Evolutionary conservation across 352 stramenopile genomes (phyloP).

Genomic region (Thalassiosira livingstoniorum): DNA sequence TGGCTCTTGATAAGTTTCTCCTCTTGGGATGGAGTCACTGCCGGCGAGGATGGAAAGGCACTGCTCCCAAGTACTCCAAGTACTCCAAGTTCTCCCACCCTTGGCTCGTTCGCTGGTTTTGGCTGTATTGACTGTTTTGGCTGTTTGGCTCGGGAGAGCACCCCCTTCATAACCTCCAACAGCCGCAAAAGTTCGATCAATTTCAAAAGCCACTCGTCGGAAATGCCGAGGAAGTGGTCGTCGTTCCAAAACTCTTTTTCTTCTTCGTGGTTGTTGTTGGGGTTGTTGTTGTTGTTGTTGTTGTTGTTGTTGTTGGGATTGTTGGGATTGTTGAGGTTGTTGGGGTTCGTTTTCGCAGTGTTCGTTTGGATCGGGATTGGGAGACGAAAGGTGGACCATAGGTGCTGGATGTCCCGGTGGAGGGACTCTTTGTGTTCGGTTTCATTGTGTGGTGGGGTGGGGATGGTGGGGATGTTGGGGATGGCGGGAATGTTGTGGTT

Average conservation of each 20-base stretch:
- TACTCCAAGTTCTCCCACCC: neutral
- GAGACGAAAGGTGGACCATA: slow-evolving; percentile 45
- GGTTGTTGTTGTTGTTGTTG: neutral
- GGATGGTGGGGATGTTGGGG: no score
- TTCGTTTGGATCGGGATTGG: slow-evolving; percentile 30
- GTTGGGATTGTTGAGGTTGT: neutral
- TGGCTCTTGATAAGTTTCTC: slow-evolving; percentile 40
- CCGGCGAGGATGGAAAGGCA: no score
- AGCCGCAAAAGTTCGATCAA: slow-evolving; percentile 44
- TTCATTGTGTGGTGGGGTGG: no score
- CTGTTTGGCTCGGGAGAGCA: slow-evolving; percentile 12
- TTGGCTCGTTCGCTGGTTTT: neutral
- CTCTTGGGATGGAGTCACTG: no score
- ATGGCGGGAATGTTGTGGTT: no score
- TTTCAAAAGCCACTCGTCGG: slow-evolving; percentile 37
- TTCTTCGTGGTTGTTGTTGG: neutral
- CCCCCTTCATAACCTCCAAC: slow-evolving; percentile 37
- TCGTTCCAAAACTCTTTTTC: neutral
- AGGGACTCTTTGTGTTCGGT: no score
- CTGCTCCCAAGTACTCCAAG: no score
- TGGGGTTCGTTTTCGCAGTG: neutral
- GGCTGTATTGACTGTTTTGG: neutral
- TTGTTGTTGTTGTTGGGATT: neutral
- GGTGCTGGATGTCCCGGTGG: slow-evolving; percentile 17
- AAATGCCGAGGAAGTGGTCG: neutral